phyloP scores from a whole-genome alignment of 768 basidiomycete genomes.

The Amanita pseudoporphyria region DNA sequence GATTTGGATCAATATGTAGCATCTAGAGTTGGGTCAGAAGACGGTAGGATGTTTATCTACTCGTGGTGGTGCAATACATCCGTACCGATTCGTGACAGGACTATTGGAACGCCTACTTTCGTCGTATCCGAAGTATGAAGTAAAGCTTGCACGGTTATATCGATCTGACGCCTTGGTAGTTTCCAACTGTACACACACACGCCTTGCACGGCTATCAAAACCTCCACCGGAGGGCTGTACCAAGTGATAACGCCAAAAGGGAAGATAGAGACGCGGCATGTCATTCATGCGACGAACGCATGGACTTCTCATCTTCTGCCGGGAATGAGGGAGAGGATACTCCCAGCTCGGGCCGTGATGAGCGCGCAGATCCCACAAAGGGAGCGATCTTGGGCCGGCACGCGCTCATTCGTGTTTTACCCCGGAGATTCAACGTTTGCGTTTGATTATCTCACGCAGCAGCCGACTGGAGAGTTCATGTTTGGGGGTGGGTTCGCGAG shows the following conservation, averaged over 20 bases:
- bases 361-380: constrained; percentile 47
- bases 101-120: constrained; percentile 43
- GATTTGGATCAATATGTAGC: constrained; percentile 23
- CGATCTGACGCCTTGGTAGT: constrained; percentile 22
- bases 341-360: constrained; percentile 54
- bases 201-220: constrained; percentile 45
- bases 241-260: constrained; percentile 56
- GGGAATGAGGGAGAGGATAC: constrained; percentile 49
- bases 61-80: constrained; percentile 54
- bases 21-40: constrained; percentile 34
- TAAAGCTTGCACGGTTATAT: not conserved
- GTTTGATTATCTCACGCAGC: constrained; percentile 67
- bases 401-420: constrained; percentile 52
- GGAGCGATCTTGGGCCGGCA: constrained; percentile 24
- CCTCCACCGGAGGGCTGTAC: constrained; percentile 27
- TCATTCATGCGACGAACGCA: constrained; percentile 82
- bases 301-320: constrained; percentile 68
- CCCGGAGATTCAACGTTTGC: constrained; percentile 25
- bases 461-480: constrained; percentile 46
- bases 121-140: constrained; percentile 39
- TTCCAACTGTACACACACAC: constrained; percentile 52
- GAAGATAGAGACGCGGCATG: constrained; percentile 41
- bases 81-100: constrained; percentile 59
- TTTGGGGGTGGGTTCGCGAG: constrained; percentile 52
- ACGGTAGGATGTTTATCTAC: constrained; percentile 43